Evolutionary conservation across 23 red algal species (phyloP), one percentile per base, ranked within the genome.

Genomic region (Gracilaria vermiculophylla): DNA sequence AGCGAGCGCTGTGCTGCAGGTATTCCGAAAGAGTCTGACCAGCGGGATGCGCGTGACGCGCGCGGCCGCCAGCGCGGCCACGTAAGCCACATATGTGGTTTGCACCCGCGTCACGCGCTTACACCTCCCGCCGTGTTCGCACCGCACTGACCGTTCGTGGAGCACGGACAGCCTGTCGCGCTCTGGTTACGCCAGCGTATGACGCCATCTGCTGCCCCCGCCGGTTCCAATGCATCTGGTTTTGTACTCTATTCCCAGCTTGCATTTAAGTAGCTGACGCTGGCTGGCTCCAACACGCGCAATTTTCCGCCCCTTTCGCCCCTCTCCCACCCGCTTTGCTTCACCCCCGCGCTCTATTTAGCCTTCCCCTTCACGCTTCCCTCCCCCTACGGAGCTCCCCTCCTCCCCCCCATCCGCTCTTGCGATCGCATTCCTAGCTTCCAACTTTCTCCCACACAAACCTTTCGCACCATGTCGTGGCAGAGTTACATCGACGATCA

Each of bases 401-500:
- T 47, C 43, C 43, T 47, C 43, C 5, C 43, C 12, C 12, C 43
- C 43, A 12, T 47, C 12, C 43, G 12, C 11, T 8, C 12, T 21
- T 21, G 52, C 52, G 52, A 19, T 21, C n/a, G 12, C 20, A 3
- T 19, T 54, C 16, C 16, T 54, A 3, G 15, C 52, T 54, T 54
- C 52, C 5, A 17, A 7, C 24, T 31, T 31, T 70, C 65, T 27
- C 35, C 14, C 9, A 1, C 34, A 5, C 34, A 12, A 4, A 16
- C 65, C 12, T 24, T 47, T 19, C 3, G 20, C 67, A 48, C 35
- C 17, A 81, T 81, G 87, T 70, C 87, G 51, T 91, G 72, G 72
- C 87, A 91, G 78, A 67, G 60, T 77, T 97, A 94, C 91, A 75
- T 97, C 43, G 91, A 97, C 78, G 86, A 97, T 20, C 76, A 97